Evolutionary conservation across 257 asterid species (phyloP).

Genomic region (Thymus quinquecostatus): DNA sequence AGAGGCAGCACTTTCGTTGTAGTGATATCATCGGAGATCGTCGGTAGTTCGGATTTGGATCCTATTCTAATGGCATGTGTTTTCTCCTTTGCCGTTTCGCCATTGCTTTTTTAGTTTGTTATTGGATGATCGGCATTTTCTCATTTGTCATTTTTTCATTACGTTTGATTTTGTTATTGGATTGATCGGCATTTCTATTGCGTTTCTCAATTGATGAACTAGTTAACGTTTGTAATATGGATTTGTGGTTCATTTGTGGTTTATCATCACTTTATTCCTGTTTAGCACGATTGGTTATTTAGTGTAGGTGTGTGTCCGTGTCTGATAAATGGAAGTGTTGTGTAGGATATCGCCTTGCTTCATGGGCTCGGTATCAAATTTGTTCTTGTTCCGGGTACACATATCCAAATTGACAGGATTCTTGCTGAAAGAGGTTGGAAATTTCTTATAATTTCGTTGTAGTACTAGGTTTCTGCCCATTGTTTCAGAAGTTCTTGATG

Average conservation of each 20-base stretch:
- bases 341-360: conserved; percentile 83
- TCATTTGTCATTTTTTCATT: not conserved
- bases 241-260: not conserved
- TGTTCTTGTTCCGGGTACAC: conserved; percentile 86
- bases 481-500: conserved; percentile 20
- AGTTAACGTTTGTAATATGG: not conserved
- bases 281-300: conserved; percentile 10
- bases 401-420: conserved; percentile 77
- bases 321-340: conserved; percentile 22
- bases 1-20: conserved; percentile 84
- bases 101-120: too few relatives aligned
- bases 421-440: conserved; percentile 63
- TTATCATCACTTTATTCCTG: too few relatives aligned
- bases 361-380: conserved; percentile 88
- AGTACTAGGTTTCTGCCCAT: not conserved
- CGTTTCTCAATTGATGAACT: too few relatives aligned
- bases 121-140: not conserved
- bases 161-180: too few relatives aligned
- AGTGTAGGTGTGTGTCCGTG: not conserved
- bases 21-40: conserved; percentile 66
- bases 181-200: not conserved
- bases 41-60: conserved; percentile 69
- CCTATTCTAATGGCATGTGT: conserved; percentile 71
- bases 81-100: not conserved
- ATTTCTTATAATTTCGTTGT: not conserved